Evolutionary conservation across 805 yeast species (phyloP), one percentile per base, ranked within the genome.

Genomic region (Groenewaldozyma salmanticensis): DNA sequence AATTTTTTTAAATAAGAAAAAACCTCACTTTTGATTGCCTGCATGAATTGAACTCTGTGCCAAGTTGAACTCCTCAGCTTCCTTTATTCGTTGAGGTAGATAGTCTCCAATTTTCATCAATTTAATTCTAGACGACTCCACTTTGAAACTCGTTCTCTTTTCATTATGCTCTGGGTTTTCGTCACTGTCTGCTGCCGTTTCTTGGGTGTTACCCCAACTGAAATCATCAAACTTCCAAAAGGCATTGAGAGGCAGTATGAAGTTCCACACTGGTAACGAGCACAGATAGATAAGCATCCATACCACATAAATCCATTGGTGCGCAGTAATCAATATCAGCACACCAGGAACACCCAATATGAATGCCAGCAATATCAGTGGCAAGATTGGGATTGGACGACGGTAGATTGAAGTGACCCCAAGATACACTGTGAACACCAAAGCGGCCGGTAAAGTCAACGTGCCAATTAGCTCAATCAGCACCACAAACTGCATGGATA

Each of bases 161-260:
- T 21, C 9, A 29, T 31, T 31, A 27, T 4, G 4, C 31, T 11
- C 15, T 27, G 4, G 29, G 3, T 13, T 27, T 31, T 15, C 27
- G 21, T 13, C 37, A 22, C 31, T n/a, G n/a, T n/a, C n/a, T n/a
- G n/a, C n/a, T n/a, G n/a, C n/a, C n/a, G n/a, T n/a, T n/a, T n/a
- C n/a, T n/a, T 35, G 72, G 2, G 96, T 88, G 45, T 85, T 94
- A 57, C 96, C 96, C 96, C 96, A 88, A 58, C 87, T 77, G 63
- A 88, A 88, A 59, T 88, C 95, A 62, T 88, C 96, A 62, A 87
- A 86, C 56, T 86, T 86, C 96, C 96, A 88, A 44, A 51, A 87
- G 0, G 96, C 81, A 61, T 88, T 86, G 9, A 77, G 56, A 2
- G 96, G 96, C 36, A 88, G 68, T 4, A 86, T 77, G 54, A 88